Evolutionary conservation across 768 basidiomycete genomes (phyloP).

Genomic region (Podaxis sp.): DNA sequence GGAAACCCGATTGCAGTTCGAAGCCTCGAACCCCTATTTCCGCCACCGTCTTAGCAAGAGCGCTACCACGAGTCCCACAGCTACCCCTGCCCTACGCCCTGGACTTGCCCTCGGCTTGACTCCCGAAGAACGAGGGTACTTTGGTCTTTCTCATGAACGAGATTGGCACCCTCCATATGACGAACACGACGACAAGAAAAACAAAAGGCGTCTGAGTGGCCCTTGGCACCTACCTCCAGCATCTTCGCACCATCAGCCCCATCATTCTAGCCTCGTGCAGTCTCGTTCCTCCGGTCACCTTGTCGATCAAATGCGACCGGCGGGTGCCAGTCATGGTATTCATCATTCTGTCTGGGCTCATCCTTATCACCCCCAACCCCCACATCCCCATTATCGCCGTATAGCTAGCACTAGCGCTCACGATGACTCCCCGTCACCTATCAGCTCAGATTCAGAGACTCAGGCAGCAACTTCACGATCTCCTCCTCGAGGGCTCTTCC

Average conservation of each 20-base stretch:
- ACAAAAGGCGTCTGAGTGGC: conserved; percentile 46
- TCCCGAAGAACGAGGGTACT: conserved; percentile 35
- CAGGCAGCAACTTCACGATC: conserved; percentile 26
- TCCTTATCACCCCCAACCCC: conserved; percentile 43
- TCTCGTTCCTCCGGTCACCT: conserved; percentile 40
- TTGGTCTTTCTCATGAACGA: conserved; percentile 34
- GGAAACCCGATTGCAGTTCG: conserved; percentile 46
- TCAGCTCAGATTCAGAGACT: conserved; percentile 63
- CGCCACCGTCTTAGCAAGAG: conserved; percentile 46
- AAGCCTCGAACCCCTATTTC: conserved; percentile 19
- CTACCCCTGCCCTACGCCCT: conserved; percentile 36
- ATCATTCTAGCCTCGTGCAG: conserved; percentile 28
- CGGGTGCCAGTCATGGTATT: conserved; percentile 19
- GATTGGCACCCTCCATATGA: conserved; percentile 21
- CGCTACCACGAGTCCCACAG: conserved; percentile 53
- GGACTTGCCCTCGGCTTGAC: conserved; percentile 19
- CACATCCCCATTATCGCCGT: conserved; percentile 28
- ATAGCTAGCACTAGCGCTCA: conserved; percentile 26
- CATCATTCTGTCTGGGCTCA: conserved; percentile 27
- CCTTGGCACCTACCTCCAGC: conserved; percentile 48
- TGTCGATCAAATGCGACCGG: conserved; percentile 28
- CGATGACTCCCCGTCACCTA: conserved; percentile 67
- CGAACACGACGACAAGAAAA: conserved; percentile 5
- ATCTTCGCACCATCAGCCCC: conserved; percentile 20
- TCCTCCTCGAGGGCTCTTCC: conserved; percentile 29